A percentile compares a stretch with the other conserved stretches of the same genome.
phyloP scores from a whole-genome alignment of 306 rosid species.

The Prunus armeniaca region DNA sequence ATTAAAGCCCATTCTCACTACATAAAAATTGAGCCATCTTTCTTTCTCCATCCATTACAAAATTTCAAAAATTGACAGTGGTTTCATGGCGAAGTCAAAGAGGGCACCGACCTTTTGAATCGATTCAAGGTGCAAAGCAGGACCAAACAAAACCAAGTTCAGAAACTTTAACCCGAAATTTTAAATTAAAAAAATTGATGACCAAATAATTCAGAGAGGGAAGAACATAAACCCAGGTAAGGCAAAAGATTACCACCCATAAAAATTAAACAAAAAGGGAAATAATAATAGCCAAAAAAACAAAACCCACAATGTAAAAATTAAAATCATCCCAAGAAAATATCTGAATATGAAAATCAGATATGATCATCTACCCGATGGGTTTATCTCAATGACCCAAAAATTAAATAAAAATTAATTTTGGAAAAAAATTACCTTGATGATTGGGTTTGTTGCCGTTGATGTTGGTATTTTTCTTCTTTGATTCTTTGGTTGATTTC shows the following conservation, averaged over 20 bases:
- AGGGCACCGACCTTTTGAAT: not conserved
- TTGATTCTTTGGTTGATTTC: conserved; percentile 41
- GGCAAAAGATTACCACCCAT: conserved; percentile 4
- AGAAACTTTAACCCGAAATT: not conserved
- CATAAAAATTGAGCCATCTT: not conserved
- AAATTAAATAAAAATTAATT: not conserved
- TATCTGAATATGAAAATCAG: not conserved
- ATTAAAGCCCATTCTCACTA: not conserved
- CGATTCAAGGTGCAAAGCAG: not conserved
- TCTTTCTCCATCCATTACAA: not conserved
- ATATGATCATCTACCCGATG: not conserved
- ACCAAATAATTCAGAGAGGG: not conserved
- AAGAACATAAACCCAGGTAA: conserved; percentile 5
- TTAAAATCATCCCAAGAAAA: not conserved
- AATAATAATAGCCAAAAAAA: not conserved
- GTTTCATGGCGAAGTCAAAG: not conserved
- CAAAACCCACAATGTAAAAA: conserved; percentile 3
- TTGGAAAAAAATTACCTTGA: conserved; percentile 10
- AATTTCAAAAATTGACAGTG: not conserved
- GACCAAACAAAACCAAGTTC: not conserved
- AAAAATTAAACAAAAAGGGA: not conserved
- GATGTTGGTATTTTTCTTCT: conserved; percentile 3
- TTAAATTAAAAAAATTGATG: not conserved
- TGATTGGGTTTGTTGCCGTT: conserved; percentile 31
- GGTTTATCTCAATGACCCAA: conserved; percentile 3